Evolutionary conservation across 345 rosid genomes (phyloP), one percentile per base, ranked within the genome.

Genomic region (Eucalyptus decipiens): DNA sequence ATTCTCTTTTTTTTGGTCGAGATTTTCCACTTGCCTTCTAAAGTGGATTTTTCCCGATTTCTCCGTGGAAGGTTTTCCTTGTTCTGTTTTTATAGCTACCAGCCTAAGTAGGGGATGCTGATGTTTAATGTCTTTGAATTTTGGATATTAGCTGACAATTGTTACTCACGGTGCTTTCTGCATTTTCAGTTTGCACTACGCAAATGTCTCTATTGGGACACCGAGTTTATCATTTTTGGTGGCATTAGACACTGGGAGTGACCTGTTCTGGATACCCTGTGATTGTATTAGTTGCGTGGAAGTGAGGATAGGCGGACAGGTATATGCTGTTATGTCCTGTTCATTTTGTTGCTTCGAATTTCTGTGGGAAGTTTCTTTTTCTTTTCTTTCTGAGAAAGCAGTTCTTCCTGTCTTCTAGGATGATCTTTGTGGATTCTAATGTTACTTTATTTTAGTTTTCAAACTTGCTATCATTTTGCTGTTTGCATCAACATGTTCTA

Each of bases 221-320:
- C 99, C 99, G 24, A 90, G 93, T 88, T 62, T 93, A 69, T 95
- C 95, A 50, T 97, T 91, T 92, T 86, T 97, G 87, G 99, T 97
- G 88, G 99, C 99, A 47, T 87, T 97, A 51, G 99, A 97, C 89
- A 97, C 98, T 23, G 99, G 99, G 47, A 97, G 99, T 91, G 96
- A 96, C 90, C 93, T 95, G 92, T 97, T 97, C 90, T 97, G 99
- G 99, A 89, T 97, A 88, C 99, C 99, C 19, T 97, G 99, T 67
- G 97, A 97, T 89, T 97, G 99, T 88, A 48, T 51, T 47, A 92
- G 90, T 69, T 97, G 99, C 88, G 94, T 96, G 43, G 92, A 91
- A 48, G 69, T 97, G 90, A 85, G 52, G 88, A 16, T 90, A 9
- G 42, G 58, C 4, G 94, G 95, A 88, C 16, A 89, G 93, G 98